These are phyloP conservation scores for Penicillium polonicum DNA, from an alignment of 2,329 filamentous ascomycete species.

Conservation along the genomic window DNA sequence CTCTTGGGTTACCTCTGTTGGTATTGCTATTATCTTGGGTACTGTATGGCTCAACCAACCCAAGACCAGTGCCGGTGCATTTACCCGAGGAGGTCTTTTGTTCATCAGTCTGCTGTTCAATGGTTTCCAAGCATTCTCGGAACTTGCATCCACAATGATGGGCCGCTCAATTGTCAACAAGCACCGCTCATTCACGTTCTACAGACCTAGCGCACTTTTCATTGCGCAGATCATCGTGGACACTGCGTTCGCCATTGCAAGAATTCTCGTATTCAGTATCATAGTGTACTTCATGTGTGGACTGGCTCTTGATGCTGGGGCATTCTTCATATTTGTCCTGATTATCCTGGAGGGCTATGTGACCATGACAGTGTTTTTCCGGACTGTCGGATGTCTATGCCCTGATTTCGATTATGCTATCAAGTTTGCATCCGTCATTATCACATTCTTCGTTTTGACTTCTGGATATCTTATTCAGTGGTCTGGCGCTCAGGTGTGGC, in stretches of 20 bases:
- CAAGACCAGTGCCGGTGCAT: conserved; percentile 64
- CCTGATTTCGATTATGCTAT: conserved; percentile 84
- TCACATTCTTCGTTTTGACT: conserved; percentile 78
- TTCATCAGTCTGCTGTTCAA: conserved; percentile 82
- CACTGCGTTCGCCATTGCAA: conserved; percentile 66
- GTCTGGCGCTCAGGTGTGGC: conserved; percentile 69
- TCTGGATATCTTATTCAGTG: conserved; percentile 84
- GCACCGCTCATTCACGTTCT: conserved; percentile 79
- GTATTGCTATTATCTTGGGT: conserved; percentile 75
- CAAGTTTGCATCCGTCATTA: conserved; percentile 74
- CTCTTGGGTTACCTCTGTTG: conserved; percentile 68
- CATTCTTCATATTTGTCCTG: conserved; percentile 75
- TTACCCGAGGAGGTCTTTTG: conserved; percentile 76
- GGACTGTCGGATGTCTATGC: conserved; percentile 70
- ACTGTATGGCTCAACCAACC: conserved; percentile 74
- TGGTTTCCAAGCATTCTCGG: conserved; percentile 80
- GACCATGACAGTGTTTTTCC: conserved; percentile 74
- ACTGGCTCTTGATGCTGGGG: conserved; percentile 65
- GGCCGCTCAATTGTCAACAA: conserved; percentile 78
- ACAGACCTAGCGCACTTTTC: conserved; percentile 78
- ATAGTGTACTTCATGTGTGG: conserved; percentile 80
- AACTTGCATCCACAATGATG: conserved; percentile 72
- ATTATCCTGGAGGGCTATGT: conserved; percentile 68
- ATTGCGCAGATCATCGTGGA: conserved; percentile 81
- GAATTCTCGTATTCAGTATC: conserved; percentile 70